Evolutionary conservation across 1,284 basidiomycete species (phyloP).

Genomic region (Pyrrhoderma noxium): DNA sequence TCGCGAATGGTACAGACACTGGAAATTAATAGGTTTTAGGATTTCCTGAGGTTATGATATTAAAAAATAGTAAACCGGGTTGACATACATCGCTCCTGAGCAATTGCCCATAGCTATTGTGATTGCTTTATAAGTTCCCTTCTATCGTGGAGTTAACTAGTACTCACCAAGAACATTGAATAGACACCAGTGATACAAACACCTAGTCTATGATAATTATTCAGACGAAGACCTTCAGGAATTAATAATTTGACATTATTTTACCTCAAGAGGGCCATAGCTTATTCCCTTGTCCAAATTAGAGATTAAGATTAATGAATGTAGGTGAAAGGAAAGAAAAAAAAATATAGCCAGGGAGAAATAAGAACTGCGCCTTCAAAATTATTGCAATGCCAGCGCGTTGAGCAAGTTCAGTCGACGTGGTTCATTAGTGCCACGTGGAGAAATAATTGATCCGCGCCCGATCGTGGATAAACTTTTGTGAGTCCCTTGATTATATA

Average conservation of each 20-base stretch:
- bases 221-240: too few species aligned
- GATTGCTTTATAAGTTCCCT: conserved; percentile 6
- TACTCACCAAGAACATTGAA: conserved; percentile 27
- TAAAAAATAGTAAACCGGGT: background rate
- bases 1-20: conserved; percentile 83
- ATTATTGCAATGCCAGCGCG: too few species aligned
- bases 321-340: too few species aligned
- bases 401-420: too few species aligned
- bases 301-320: too few species aligned
- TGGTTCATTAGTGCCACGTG: too few species aligned
- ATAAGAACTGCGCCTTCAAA: too few species aligned
- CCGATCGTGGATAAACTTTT: too few species aligned
- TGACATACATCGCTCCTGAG: conserved; percentile 74
- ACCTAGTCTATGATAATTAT: conserved; percentile 22
- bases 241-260: background rate
- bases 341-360: too few species aligned
- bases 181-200: conserved; percentile 28
- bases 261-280: conserved; percentile 13
- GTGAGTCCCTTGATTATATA: too few species aligned
- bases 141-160: background rate
- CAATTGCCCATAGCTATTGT: conserved; percentile 76
- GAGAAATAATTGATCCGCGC: too few species aligned
- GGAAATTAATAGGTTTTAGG: conserved; percentile 11
- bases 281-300: too few species aligned
- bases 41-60: background rate